phyloP scores from a whole-genome alignment of 139 green algal species.

The Eudorina sp. region DNA sequence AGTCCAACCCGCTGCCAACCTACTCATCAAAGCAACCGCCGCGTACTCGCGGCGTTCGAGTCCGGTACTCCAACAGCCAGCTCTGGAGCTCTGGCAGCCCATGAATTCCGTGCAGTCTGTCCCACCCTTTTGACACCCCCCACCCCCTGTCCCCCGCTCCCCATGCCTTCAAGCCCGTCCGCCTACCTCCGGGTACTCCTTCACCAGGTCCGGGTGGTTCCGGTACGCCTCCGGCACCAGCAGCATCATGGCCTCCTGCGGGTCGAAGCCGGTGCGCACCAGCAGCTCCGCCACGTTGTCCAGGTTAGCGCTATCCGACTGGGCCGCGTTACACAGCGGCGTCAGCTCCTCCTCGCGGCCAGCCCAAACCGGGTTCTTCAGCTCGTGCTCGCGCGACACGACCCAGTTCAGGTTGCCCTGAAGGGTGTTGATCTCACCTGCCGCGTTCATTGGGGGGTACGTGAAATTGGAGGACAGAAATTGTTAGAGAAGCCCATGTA shows the following conservation, averaged over 20 bases:
- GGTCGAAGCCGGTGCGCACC: slow-evolving; percentile 83
- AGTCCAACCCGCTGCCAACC: too few species aligned
- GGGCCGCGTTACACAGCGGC: slow-evolving; percentile 85
- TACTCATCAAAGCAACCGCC: too few species aligned
- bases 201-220: slow-evolving; percentile 93
- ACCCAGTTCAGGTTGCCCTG: slow-evolving; percentile 99
- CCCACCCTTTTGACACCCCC: background rate
- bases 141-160: background rate
- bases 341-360: slow-evolving; percentile 92
- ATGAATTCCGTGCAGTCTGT: background rate
- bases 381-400: slow-evolving; percentile 88
- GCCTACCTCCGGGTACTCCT: slow-evolving; percentile 78
- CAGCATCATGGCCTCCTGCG: slow-evolving; percentile 95
- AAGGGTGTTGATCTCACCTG: slow-evolving; percentile 99
- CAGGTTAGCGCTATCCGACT: slow-evolving; percentile 97
- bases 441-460: too few species aligned
- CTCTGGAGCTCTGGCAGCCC: too few species aligned
- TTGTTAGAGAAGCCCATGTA: too few species aligned
- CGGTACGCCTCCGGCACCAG: slow-evolving; percentile 84
- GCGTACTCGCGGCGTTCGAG: too few species aligned
- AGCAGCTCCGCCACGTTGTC: slow-evolving; percentile 96
- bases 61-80: too few species aligned
- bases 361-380: slow-evolving; percentile 91
- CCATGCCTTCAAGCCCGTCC: too few species aligned
- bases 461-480: too few species aligned